Conservation (phyloP, 2,329 filamentous ascomycete genomes). For the Rachicladosporium sp. region DNA sequence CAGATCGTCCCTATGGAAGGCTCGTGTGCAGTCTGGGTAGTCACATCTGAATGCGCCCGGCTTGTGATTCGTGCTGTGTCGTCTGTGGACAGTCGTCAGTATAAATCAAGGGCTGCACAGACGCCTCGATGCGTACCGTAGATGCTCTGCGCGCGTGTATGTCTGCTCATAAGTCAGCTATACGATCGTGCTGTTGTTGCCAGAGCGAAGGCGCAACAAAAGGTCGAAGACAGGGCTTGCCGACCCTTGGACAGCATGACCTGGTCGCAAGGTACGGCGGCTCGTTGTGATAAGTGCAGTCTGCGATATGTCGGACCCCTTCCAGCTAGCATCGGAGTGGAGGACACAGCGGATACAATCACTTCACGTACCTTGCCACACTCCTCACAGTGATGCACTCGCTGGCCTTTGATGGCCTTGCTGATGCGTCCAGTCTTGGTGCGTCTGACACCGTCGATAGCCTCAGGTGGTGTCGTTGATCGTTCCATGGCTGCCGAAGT, state of each 20-base stretch:
- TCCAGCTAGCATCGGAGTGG: too few species aligned
- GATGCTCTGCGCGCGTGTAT: conserved; percentile 36
- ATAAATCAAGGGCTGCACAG: not conserved
- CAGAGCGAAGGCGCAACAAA: too few species aligned
- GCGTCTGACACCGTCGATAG: conserved; percentile 24
- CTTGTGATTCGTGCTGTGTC: conserved; percentile 36
- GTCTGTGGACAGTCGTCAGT: conserved; percentile 18
- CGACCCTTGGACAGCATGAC: too few species aligned
- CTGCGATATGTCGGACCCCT: too few species aligned
- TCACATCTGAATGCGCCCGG: conserved; percentile 30
- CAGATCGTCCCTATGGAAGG: conserved; percentile 34
- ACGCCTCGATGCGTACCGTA: conserved; percentile 23
- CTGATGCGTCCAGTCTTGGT: conserved; percentile 36
- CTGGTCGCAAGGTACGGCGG: too few species aligned
- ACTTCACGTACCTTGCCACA: conserved; percentile 32
- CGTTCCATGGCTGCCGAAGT: conserved; percentile 20
- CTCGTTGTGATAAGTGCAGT: too few species aligned
- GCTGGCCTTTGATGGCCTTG: conserved; percentile 36
- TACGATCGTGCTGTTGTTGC: too few species aligned
- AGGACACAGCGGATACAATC: not conserved
- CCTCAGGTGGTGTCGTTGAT: conserved; percentile 22
- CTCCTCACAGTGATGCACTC: conserved; percentile 31
- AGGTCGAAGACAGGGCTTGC: too few species aligned
- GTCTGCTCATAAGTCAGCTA: conserved; percentile 19
- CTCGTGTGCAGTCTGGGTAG: conserved; percentile 28